A percentile compares a stretch with the other conserved stretches of the same genome.
phyloP scores from a whole-genome alignment of 257 asterid species.

The Ehretia macrophylla region DNA sequence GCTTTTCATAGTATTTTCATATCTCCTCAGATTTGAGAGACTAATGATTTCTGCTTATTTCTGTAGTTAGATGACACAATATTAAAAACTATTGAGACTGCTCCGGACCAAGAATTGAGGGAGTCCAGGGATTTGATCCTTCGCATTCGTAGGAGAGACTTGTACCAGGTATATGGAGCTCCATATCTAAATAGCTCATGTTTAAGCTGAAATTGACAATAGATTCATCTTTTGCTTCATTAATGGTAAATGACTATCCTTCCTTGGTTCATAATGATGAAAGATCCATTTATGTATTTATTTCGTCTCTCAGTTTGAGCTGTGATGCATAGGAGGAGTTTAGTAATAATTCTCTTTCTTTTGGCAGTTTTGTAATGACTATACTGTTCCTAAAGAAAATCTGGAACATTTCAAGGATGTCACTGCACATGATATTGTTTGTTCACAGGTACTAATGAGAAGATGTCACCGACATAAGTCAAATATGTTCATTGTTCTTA shows the following conservation, averaged over 20 bases:
- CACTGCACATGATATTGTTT: conserved; percentile 80
- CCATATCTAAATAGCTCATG: neutral
- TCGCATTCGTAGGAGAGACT: conserved; percentile 79
- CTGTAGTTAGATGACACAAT: conserved; percentile 84
- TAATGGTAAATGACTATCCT: neutral
- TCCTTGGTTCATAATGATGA: neutral
- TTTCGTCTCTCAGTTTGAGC: neutral
- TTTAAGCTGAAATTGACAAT: neutral
- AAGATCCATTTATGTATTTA: too few species aligned
- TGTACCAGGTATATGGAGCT: conserved; percentile 61
- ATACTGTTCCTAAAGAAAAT: conserved; percentile 78
- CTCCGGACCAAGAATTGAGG: conserved; percentile 63
- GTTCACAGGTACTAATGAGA: conserved; percentile 63
- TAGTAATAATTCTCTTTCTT: conserved; percentile 1
- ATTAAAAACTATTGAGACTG: conserved; percentile 83
- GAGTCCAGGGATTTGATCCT: conserved; percentile 82
- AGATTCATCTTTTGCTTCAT: neutral
- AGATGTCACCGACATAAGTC: neutral
- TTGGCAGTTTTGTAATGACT: conserved; percentile 84
- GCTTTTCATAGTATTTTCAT: conserved; percentile 11
- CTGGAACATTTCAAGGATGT: conserved; percentile 71
- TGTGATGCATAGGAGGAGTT: neutral
- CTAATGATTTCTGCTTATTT: conserved; percentile 12
- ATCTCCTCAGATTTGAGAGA: conserved; percentile 1
- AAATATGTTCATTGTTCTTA: conserved; percentile 8